These are phyloP conservation scores for Pseudogymnoascus sp. DNA, from an alignment of 2,329 filamentous ascomycete species.

Conservation along the genomic window DNA sequence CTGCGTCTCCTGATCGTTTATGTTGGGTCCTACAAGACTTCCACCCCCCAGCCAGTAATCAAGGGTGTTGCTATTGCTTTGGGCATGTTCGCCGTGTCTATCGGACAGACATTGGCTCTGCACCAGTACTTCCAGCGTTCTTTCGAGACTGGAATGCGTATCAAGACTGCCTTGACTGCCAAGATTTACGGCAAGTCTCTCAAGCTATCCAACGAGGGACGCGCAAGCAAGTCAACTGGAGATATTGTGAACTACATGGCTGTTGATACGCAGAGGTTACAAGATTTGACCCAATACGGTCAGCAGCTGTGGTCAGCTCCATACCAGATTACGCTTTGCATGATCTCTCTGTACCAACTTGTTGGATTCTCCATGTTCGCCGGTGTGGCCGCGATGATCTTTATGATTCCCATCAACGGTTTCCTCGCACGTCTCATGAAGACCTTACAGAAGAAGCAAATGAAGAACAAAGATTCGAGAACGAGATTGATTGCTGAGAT, in stretches of 20 bases:
- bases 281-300: slow-evolving; percentile 90
- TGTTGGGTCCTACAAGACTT: slow-evolving; percentile 63
- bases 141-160: slow-evolving; percentile 93
- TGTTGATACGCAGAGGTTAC: slow-evolving; percentile 88
- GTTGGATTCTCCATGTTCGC: slow-evolving; percentile 93
- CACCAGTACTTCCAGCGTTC: slow-evolving; percentile 97
- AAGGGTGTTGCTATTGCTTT: slow-evolving; percentile 81
- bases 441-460: slow-evolving; percentile 86
- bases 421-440: slow-evolving; percentile 91
- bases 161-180: slow-evolving; percentile 83
- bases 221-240: slow-evolving; percentile 80
- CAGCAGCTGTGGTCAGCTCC: slow-evolving; percentile 95
- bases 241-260: slow-evolving; percentile 99
- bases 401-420: slow-evolving; percentile 96
- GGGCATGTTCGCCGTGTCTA: slow-evolving; percentile 83
- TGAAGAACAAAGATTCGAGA: slow-evolving; percentile 97
- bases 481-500: slow-evolving; percentile 95
- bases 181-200: slow-evolving; percentile 91
- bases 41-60: slow-evolving; percentile 66
- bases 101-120: slow-evolving; percentile 79
- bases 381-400: slow-evolving; percentile 86
- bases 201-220: slow-evolving; percentile 84
- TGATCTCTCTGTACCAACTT: slow-evolving; percentile 92
- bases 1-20: slow-evolving; percentile 77
- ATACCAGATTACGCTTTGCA: slow-evolving; percentile 92